A percentile compares a stretch with the other conserved stretches of the same genome.
phyloP scores from a whole-genome alignment of 2,329 filamentous ascomycete genomes.

The Diaporthe sp. region DNA sequence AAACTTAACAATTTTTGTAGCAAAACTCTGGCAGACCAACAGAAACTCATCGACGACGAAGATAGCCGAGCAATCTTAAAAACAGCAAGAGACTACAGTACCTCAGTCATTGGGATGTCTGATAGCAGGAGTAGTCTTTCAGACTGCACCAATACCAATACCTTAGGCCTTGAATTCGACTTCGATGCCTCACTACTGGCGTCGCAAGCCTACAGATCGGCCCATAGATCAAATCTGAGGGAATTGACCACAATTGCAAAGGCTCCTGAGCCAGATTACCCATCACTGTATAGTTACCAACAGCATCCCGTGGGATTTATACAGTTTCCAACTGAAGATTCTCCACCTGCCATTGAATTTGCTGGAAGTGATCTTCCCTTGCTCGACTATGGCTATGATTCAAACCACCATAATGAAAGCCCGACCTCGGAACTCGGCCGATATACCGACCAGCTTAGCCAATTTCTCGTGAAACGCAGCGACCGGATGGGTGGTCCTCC shows the following conservation, averaged over 20 bases:
- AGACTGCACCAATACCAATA: conserved; percentile 3
- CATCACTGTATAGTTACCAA: neutral
- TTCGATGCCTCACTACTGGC: neutral
- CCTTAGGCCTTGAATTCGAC: neutral
- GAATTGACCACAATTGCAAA: neutral
- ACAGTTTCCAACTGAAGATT: neutral
- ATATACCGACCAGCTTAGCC: neutral
- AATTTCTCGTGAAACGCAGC: neutral
- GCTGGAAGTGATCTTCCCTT: neutral
- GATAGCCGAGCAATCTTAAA: neutral
- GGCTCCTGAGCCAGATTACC: neutral
- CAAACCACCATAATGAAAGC: neutral
- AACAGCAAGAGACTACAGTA: neutral
- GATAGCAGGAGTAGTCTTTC: neutral
- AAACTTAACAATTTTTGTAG: neutral
- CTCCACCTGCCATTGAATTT: neutral
- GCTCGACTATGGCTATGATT: neutral
- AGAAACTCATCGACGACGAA: neutral
- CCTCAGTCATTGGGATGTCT: neutral
- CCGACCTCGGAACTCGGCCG: neutral
- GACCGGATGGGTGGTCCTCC: neutral
- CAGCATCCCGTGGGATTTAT: neutral
- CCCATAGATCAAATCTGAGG: neutral
- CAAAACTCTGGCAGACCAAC: neutral
- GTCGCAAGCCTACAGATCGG: neutral